These are phyloP conservation scores for Heteromeles arbutifolia DNA, from an alignment of 306 rosid genomes.

Conservation along the genomic window DNA sequence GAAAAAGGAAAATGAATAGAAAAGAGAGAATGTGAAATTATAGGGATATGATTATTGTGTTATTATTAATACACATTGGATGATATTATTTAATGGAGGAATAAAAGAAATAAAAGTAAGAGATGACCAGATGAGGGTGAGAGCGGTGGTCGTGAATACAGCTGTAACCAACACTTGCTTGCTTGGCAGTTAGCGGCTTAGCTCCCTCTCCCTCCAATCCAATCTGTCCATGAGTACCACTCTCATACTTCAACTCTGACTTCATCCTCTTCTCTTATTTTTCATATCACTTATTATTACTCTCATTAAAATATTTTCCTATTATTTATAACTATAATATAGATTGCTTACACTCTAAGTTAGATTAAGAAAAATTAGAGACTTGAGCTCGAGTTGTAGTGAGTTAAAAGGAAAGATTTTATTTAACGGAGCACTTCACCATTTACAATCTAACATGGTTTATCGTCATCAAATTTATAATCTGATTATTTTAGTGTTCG, in stretches of 20 bases:
- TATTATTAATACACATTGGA: neutral
- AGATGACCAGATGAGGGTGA: neutral
- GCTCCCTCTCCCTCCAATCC: neutral
- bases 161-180: slow-evolving; percentile 46
- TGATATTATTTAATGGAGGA: neutral
- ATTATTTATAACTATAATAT: too few relatives aligned
- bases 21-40: neutral
- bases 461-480: too few relatives aligned
- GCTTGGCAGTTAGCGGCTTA: neutral
- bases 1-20: too few relatives aligned
- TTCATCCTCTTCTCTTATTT: neutral
- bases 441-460: too few relatives aligned
- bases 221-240: slow-evolving; percentile 15
- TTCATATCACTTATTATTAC: neutral
- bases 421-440: too few relatives aligned
- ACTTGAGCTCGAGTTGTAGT: too few relatives aligned
- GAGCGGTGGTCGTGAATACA: slow-evolving; percentile 54
- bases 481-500: too few relatives aligned
- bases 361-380: too few relatives aligned
- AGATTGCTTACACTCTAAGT: neutral
- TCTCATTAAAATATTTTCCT: neutral
- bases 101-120: neutral
- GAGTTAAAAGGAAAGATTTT: too few relatives aligned
- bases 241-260: neutral
- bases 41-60: neutral